Conservation (phyloP, 371 early-diverging fungal species). For the Coemansia sp. region DNA sequence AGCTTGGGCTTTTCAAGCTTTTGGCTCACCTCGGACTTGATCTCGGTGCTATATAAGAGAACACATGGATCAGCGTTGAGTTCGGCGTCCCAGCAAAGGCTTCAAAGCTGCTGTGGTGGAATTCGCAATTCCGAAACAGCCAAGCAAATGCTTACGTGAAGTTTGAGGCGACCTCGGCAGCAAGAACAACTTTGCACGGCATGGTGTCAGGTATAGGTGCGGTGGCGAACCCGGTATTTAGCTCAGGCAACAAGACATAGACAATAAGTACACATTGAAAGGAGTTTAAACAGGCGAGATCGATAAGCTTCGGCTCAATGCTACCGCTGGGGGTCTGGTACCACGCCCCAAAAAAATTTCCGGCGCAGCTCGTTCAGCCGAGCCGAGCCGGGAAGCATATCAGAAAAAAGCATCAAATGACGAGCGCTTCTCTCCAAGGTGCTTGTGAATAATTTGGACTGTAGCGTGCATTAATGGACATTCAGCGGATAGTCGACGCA, state of each 20-base stretch:
- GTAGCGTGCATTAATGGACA: slow-evolving; percentile 15
- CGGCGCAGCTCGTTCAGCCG: background rate
- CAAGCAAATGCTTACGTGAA: slow-evolving; percentile 36
- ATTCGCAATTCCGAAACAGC: background rate
- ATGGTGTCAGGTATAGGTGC: slow-evolving; percentile 12
- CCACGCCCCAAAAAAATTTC: background rate
- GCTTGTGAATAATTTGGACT: background rate
- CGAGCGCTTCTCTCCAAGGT: no score
- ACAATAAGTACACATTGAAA: slow-evolving; percentile 1
- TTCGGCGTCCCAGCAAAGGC: background rate
- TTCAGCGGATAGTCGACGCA: slow-evolving; percentile 48
- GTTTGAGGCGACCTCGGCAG: slow-evolving; percentile 49
- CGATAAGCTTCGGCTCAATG: background rate
- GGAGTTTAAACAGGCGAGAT: background rate
- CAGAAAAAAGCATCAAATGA: background rate
- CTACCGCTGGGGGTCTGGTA: background rate
- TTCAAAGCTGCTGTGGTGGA: no score
- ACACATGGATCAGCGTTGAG: background rate
- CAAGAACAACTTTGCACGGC: slow-evolving; percentile 54
- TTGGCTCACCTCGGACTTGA: slow-evolving; percentile 72
- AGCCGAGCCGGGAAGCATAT: background rate
- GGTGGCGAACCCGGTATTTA: background rate
- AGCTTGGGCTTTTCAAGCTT: slow-evolving; percentile 76
- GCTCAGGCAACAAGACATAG: slow-evolving; percentile 1
- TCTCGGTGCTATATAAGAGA: slow-evolving; percentile 55